Percentiles rank a stretch among this genome's conserved stretches.
Conservation (phyloP, 2,329 filamentous ascomycete species). For the Diaporthe eres region DNA sequence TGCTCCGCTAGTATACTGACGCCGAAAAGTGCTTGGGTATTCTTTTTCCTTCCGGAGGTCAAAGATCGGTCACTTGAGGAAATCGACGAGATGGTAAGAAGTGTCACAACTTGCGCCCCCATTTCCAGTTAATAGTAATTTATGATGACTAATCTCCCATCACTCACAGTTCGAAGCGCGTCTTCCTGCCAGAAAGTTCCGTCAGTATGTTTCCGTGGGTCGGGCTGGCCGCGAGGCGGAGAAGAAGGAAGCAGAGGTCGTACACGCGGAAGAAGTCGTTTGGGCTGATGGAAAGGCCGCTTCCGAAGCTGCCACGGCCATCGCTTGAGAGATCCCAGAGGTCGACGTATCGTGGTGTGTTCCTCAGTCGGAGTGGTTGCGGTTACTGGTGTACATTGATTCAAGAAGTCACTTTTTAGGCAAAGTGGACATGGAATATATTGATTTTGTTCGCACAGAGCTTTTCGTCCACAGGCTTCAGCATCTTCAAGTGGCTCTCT, state of each 20-base stretch:
- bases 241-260: constrained; percentile 38
- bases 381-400: not conserved
- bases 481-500: no score
- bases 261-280: constrained; percentile 39
- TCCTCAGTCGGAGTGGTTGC: no score
- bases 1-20: not conserved
- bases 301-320: constrained; percentile 27
- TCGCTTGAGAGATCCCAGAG: not conserved
- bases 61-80: constrained; percentile 67
- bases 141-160: not conserved
- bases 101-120: not conserved
- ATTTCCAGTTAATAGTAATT: no score
- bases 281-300: constrained; percentile 34
- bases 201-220: constrained; percentile 51
- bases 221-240: constrained; percentile 26
- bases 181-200: constrained; percentile 59
- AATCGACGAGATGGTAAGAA: constrained; percentile 67
- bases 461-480: not conserved
- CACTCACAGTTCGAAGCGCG: constrained; percentile 51
- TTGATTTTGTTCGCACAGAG: not conserved
- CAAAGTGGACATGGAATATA: not conserved
- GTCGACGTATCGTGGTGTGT: no score
- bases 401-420: not conserved
- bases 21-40: constrained; percentile 54
- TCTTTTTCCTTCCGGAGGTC: constrained; percentile 66